Evolutionary conservation across 345 rosid genomes (phyloP), one percentile per base, ranked within the genome.

Genomic region (Angophora floribunda): DNA sequence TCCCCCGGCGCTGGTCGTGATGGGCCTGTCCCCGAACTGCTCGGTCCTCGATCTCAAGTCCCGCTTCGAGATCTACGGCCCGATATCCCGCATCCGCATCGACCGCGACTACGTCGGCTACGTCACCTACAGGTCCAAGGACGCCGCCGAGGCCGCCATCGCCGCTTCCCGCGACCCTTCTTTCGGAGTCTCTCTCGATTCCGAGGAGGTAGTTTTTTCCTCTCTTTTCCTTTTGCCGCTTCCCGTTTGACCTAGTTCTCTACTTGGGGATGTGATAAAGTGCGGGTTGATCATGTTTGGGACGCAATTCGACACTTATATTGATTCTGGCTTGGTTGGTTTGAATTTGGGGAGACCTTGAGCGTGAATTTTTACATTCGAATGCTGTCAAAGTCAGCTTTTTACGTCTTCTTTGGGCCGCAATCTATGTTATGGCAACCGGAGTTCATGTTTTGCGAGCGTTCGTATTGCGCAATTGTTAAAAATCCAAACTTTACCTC

Each of bases 41-140:
- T 96, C 99, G n/a, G 99, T 97, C 17, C 94, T 97, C 50, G 99
- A 96, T 91, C 93, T 97, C 79, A 97, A 97, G 92, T 96, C 97
- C 9, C 93, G 97, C 89, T 96, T 97, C 94, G 97, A 96, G 97
- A 96, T 97, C 93, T 96, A 96, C 93, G 99, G 99, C 30, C 75
- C 98, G 7, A 94, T 97, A 75, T 96, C 98, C 59, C 95, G 99
- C 87, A 95, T 95, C 89, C 96, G 98, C 70, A 96, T 96, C 90
- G 96, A 95, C 87, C 90, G 94, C 14, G 95, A 95, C 70, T 94
- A 93, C 61, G 91, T 93, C 65, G 98, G 98, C 15, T 91, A 87
- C 90, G 89, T 97, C 86, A 87, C 93, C 1, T 97, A 89, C 85
- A 96, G 99, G 67, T 91, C 95, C 15, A 92, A 90, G 88, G 98